Base-by-base conservation (phyloP, 345 rosid genomes). In the Euphorbia pulcherrima region DNA sequence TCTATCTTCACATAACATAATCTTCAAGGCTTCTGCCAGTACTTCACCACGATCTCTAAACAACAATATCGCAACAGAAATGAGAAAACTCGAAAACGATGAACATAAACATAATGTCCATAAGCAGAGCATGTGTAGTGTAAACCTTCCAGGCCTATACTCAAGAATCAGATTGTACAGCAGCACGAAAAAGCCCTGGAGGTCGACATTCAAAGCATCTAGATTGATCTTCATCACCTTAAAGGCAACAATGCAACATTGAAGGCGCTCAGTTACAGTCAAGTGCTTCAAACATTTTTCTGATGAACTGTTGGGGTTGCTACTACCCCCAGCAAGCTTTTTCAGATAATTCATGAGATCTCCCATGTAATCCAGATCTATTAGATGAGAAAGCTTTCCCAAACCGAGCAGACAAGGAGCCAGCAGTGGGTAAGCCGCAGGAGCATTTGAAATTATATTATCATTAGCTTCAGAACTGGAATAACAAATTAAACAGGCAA, bases 61-160 rank as follows among this genome's bases (percentile, higher is more conserved):
- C 27, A 54, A 64, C 20, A 5, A 47, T 51, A 39, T 67, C 10
- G 33, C 58, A 58, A 60, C 64, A 6, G 52, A 9, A 54, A 60
- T 60, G 63, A 53, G 63, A 60, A 73, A 61, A 12, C 5, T 47
- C 27, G 10, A 52, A 20, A 33, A 13, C 8, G 9, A 21, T 33
- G 29, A 14, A 27, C 20, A n/a, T n/a, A n/a, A n/a, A n/a, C n/a
- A n/a, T n/a, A n/a, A n/a, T n/a, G n/a, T n/a, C n/a, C n/a, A 51
- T 17, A 27, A 30, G 37, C 17, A 67, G 60, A 67, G 57, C 24
- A 60, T 35, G 8, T 8, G 8, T 13, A 74, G 37, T 48, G 77
- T 88, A 68, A 77, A 94, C 99, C 97, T 90, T 81, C 96, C 97
- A 77, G 99, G 96, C 66, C 93, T 87, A 73, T 88, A 95, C n/a